phyloP scores from a whole-genome alignment of 768 basidiomycete species.

The Lactifluus hygrophoroides region DNA sequence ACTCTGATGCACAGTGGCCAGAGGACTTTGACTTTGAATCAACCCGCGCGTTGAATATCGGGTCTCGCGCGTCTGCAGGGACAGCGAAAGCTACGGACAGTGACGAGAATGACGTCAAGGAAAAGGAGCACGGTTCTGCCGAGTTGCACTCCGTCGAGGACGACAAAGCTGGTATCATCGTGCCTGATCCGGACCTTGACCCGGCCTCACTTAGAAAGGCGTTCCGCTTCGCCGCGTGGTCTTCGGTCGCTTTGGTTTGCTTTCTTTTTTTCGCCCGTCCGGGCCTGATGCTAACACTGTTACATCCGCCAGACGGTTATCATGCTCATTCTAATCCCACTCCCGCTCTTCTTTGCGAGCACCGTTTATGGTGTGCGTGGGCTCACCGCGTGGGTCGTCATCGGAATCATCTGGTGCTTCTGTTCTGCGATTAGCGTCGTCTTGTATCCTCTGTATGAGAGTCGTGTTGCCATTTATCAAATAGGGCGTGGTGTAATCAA shows the following conservation, averaged over 20 bases:
- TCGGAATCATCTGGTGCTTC: constrained; percentile 83
- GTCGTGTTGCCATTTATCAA: constrained; percentile 50
- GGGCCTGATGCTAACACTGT: background rate
- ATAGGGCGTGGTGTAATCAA: constrained; percentile 57
- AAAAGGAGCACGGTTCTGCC: constrained; percentile 29
- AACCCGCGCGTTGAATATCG: constrained; percentile 68
- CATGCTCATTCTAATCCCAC: constrained; percentile 66
- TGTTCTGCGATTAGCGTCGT: constrained; percentile 67
- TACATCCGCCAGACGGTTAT: constrained; percentile 39
- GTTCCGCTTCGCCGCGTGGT: constrained; percentile 72
- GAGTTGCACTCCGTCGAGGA: constrained; percentile 20
- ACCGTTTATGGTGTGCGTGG: constrained; percentile 59
- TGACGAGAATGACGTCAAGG: constrained; percentile 25
- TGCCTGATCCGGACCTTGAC: constrained; percentile 50
- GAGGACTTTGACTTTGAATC: constrained; percentile 75
- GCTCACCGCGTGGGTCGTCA: constrained; percentile 69
- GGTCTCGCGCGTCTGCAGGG: constrained; percentile 17
- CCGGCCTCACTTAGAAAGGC: constrained; percentile 58
- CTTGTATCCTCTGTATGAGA: constrained; percentile 83
- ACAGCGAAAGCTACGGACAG: constrained; percentile 18
- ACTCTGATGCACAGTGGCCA: constrained; percentile 44
- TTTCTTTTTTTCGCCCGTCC: background rate
- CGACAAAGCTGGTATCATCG: constrained; percentile 29
- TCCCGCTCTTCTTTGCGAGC: constrained; percentile 79
- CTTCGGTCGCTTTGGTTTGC: constrained; percentile 57